Base-by-base conservation (phyloP, 2,329 filamentous ascomycete species). In the Penicillium paneum region DNA sequence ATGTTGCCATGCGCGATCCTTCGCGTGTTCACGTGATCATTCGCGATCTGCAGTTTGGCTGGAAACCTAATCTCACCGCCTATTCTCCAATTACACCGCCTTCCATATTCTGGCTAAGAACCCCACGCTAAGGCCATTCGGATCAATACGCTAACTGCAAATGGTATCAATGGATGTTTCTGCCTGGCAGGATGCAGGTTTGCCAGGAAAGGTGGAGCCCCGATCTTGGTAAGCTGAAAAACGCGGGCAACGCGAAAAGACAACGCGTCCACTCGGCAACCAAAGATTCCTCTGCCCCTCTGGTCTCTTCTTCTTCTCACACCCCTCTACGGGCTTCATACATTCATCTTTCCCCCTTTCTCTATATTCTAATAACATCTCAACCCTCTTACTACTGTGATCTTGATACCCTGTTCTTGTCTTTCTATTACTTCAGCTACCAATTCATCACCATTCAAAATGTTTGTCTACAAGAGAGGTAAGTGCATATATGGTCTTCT, bases 381-480 rank as follows among this genome's bases (percentile, higher is more conserved):
- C 47, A 48, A 31, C 41, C 53, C 36, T 49, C 28, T 43, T 47
- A 52, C 50, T 56, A 55, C 45, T 59, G 47, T 57, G 53, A 59
- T 48, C 43, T 56, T 63, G 53, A 68, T 68, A 68, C 60, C 63
- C 62, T 54, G 45, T 59, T 56, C 46, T 49, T 57, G 41, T 43
- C 44, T 54, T 56, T 59, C 43, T 46, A 49, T 51, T 50, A 50
- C 46, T 52, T 24, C 46, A 53, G 36, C 52, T 50, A 54, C 36
- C 32, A 45, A 42, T 43, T 50, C 49, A 50, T 17, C 43, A 45
- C 45, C 41, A 55, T 52, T 61, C 68, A 79, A 68, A 61, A 85
- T 85, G 82, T 85, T 82, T 72, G 82, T 85, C 67, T 83, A 82
- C 71, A 85, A 85, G 76, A 77, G 82, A 78, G 82, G 82, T 84